These are phyloP conservation scores for Tetracladium setigerum DNA, from an alignment of 495 filamentous ascomycete species.

Conservation along the genomic window DNA sequence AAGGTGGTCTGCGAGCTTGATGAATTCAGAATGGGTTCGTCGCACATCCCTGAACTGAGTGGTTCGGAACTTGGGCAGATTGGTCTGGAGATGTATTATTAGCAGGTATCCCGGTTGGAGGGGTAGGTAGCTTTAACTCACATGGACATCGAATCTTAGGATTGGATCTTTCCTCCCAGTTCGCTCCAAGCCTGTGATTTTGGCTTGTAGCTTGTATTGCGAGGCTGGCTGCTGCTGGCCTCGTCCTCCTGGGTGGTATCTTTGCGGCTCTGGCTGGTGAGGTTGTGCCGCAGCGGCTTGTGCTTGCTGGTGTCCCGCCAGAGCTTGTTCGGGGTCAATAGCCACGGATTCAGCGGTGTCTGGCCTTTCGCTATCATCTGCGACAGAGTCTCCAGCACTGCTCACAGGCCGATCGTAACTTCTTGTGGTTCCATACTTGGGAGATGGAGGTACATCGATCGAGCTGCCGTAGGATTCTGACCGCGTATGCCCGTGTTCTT, in stretches of 20 bases:
- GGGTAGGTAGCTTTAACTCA: conserved; percentile 35
- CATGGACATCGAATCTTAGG: conserved; percentile 93
- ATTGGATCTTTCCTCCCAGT: conserved; percentile 94
- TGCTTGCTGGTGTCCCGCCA: conserved; percentile 28
- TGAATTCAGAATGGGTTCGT: conserved; percentile 89
- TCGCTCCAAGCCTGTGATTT: conserved; percentile 86
- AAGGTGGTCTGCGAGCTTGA: conserved; percentile 88
- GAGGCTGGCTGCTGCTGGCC: conserved; percentile 24
- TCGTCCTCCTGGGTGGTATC: conserved; percentile 31
- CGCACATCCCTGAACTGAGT: conserved; percentile 97
- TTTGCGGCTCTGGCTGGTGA: conserved; percentile 30
- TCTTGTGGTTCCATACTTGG: conserved; percentile 34
- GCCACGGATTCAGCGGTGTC: conserved; percentile 39
- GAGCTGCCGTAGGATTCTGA: conserved; percentile 43
- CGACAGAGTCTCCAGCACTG: conserved; percentile 14
- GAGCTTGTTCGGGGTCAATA: conserved; percentile 32
- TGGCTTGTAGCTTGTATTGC: conserved; percentile 82
- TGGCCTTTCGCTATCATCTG: conserved; percentile 21
- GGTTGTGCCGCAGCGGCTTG: conserved; percentile 29
- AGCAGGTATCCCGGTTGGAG: conserved; percentile 7
- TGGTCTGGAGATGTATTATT: conserved; percentile 55
- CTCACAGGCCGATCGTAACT: conserved; percentile 14
- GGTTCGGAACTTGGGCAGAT: conserved; percentile 93
- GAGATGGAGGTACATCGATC: conserved; percentile 50
- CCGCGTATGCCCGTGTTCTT: conserved; percentile 31